phyloP scores from a whole-genome alignment of 2,329 filamentous ascomycete species.

The Ophiocordyceps camponoti-leonardi region DNA sequence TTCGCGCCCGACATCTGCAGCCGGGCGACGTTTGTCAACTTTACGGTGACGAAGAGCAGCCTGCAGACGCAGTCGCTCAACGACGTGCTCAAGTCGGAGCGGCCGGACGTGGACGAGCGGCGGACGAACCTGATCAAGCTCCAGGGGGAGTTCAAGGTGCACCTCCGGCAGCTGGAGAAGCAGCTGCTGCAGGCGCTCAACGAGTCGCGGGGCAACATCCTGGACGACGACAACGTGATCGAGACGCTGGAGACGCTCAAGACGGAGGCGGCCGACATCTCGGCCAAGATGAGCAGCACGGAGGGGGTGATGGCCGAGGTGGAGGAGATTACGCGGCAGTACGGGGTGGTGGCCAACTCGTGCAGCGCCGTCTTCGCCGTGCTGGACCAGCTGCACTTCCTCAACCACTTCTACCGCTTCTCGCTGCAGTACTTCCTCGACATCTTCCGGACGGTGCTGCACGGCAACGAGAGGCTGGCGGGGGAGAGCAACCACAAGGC shows the following conservation, averaged over 20 bases:
- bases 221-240: constrained; percentile 96
- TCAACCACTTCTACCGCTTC: constrained; percentile 99
- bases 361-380: constrained; percentile 97
- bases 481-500: constrained; percentile 57
- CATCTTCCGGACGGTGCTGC: constrained; percentile 88
- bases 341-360: constrained; percentile 80
- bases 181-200: constrained; percentile 87
- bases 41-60: constrained; percentile 97
- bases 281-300: constrained; percentile 87
- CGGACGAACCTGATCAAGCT: constrained; percentile 96
- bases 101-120: constrained; percentile 91
- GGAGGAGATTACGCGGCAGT: constrained; percentile 86
- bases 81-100: constrained; percentile 91
- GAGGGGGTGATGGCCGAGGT: constrained; percentile 98
- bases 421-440: constrained; percentile 95
- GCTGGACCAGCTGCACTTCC: constrained; percentile 88
- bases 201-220: constrained; percentile 90
- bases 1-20: constrained; percentile 97
- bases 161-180: constrained; percentile 89
- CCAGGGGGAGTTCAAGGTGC: constrained; percentile 98
- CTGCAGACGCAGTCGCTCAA: constrained; percentile 95
- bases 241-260: constrained; percentile 95
- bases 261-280: constrained; percentile 93
- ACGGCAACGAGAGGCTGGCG: constrained; percentile 56
- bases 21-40: constrained; percentile 97